Percentiles rank a stretch among this genome's conserved stretches.
Evolutionary conservation across 805 yeast species (phyloP).

Genomic region (Candida chauliodis): DNA sequence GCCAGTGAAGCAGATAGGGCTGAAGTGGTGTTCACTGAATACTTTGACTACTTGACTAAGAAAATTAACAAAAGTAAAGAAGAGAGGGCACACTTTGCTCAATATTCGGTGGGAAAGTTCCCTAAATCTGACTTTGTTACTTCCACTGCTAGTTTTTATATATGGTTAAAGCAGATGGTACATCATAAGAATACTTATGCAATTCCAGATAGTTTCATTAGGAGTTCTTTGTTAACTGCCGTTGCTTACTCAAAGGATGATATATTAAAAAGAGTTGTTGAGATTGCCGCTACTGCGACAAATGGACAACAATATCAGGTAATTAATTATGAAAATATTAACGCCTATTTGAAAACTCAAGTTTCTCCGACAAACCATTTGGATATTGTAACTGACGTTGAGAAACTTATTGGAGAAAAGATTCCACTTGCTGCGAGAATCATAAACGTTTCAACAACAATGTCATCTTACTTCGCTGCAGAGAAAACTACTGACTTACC

Average conservation of each 20-base stretch:
- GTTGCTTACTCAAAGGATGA: neutral
- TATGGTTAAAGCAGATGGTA: neutral
- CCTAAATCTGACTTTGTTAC: neutral
- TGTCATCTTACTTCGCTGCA: neutral
- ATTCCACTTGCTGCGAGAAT: neutral
- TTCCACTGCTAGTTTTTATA: neutral
- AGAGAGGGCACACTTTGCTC: no score
- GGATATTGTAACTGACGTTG: neutral
- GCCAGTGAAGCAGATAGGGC: no score
- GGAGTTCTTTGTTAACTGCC: neutral
- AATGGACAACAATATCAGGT: neutral
- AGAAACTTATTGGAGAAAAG: neutral
- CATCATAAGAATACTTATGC: neutral
- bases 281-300: neutral
- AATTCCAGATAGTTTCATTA: neutral
- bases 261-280: neutral
- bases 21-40: no score
- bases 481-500: neutral
- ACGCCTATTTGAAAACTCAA: neutral
- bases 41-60: no score
- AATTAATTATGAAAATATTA: no score
- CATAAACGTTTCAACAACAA: neutral
- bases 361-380: neutral
- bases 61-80: no score
- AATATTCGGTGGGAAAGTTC: no score